A percentile compares a stretch with the other conserved stretches of the same genome.
Evolutionary conservation across 2,329 filamentous ascomycete genomes (phyloP).

Genomic region (Neofusicoccum cordaticola): DNA sequence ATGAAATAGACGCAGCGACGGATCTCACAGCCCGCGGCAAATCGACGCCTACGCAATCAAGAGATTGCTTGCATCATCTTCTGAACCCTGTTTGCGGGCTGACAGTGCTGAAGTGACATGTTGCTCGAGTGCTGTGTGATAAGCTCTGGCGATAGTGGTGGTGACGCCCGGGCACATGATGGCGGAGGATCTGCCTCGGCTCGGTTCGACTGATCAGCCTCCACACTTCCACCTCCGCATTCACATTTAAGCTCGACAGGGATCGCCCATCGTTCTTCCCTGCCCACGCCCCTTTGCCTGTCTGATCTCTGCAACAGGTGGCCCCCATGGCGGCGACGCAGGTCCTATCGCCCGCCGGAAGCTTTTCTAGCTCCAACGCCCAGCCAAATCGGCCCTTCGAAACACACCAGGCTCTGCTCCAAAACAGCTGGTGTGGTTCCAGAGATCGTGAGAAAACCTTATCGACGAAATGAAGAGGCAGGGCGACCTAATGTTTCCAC

Average conservation of each 20-base stretch:
- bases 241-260: not conserved
- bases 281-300: not conserved
- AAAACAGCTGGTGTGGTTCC: no score
- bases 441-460: no score
- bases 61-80: not conserved
- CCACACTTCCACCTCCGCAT: not conserved
- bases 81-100: not conserved
- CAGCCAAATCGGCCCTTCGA: not conserved
- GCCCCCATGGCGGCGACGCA: not conserved
- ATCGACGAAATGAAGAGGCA: no score
- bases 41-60: not conserved
- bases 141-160: not conserved
- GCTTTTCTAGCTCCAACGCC: not conserved
- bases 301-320: not conserved
- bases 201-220: not conserved
- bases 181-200: not conserved
- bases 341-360: not conserved
- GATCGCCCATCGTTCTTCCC: not conserved
- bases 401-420: not conserved
- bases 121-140: not conserved
- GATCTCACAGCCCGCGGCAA: not conserved
- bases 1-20: not conserved
- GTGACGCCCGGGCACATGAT: not conserved
- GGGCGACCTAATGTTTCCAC: no score
- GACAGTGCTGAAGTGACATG: not conserved